Percentiles rank a stretch among this genome's conserved stretches.
Evolutionary conservation across 306 rosid species (phyloP).

Genomic region (Cyclanthera cordifolia): DNA sequence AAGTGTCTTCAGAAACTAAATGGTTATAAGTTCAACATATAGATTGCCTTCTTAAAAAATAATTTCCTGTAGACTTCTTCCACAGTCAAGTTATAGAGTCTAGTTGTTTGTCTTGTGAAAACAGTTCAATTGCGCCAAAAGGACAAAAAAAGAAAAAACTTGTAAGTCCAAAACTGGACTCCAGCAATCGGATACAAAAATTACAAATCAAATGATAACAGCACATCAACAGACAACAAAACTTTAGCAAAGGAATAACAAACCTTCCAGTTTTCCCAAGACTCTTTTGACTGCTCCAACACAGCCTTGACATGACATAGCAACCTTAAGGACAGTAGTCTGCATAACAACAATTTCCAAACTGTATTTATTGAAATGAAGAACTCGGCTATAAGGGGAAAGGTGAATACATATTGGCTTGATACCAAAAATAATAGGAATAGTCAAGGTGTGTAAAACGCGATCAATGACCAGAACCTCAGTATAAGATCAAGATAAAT

Average conservation of each 20-base stretch:
- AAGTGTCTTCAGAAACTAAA: no score
- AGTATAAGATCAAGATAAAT: not conserved
- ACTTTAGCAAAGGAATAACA: no score
- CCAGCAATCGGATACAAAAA: not conserved
- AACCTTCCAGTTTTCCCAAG: no score
- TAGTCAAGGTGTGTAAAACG: not conserved
- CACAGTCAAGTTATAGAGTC: no score
- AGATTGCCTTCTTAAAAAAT: no score
- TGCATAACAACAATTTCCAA: slow-evolving; percentile 21
- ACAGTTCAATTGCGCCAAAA: no score
- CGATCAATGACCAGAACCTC: not conserved
- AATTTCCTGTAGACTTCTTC: no score
- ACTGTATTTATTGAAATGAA: not conserved
- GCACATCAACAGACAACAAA: no score
- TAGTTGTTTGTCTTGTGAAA: no score
- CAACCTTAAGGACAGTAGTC: slow-evolving; percentile 88
- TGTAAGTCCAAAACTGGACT: not conserved
- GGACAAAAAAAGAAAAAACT: no score
- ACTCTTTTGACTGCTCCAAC: slow-evolving; percentile 38
- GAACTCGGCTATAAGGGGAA: not conserved
- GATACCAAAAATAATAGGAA: not conserved
- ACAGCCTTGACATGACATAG: slow-evolving; percentile 86
- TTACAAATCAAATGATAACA: not conserved
- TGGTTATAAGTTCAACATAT: no score
- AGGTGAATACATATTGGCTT: not conserved